phyloP scores from a whole-genome alignment of 2,329 filamentous ascomycete species.

The Cladosporium sp. region DNA sequence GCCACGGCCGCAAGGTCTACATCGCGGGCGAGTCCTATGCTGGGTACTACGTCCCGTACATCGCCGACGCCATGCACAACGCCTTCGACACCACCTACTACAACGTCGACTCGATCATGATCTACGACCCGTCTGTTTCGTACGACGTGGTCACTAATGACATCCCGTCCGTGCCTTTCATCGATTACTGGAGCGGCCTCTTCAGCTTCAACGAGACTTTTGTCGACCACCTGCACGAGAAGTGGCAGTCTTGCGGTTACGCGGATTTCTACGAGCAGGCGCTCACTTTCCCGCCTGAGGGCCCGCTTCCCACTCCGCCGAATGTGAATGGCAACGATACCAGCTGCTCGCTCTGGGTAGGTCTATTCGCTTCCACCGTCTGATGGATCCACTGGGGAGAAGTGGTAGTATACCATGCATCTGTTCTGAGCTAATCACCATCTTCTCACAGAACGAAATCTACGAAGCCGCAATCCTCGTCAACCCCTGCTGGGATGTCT shows the following conservation, averaged over 20 bases:
- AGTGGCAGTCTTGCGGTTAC: conserved; percentile 54
- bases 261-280: conserved; percentile 54
- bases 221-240: conserved; percentile 45
- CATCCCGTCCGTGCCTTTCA: conserved; percentile 50
- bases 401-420: too few relatives aligned
- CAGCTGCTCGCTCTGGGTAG: conserved; percentile 42
- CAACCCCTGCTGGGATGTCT: conserved; percentile 77
- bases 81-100: conserved; percentile 60
- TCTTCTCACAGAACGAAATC: conserved; percentile 45
- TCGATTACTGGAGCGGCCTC: conserved; percentile 54
- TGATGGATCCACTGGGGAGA: too few relatives aligned
- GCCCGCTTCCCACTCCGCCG: conserved; percentile 50
- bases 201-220: conserved; percentile 60
- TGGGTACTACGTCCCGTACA: conserved; percentile 54
- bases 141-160: conserved; percentile 46
- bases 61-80: conserved; percentile 66
- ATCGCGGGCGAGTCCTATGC: conserved; percentile 56
- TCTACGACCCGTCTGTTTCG: conserved; percentile 65
- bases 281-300: conserved; percentile 62
- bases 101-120: conserved; percentile 61
- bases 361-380: not conserved
- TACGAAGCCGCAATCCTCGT: conserved; percentile 46
- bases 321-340: conserved; percentile 37
- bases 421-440: not conserved
- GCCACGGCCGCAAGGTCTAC: conserved; percentile 49